Base-by-base conservation (phyloP, 169 alveolate genomes). In the Blepharisma undulans region DNA sequence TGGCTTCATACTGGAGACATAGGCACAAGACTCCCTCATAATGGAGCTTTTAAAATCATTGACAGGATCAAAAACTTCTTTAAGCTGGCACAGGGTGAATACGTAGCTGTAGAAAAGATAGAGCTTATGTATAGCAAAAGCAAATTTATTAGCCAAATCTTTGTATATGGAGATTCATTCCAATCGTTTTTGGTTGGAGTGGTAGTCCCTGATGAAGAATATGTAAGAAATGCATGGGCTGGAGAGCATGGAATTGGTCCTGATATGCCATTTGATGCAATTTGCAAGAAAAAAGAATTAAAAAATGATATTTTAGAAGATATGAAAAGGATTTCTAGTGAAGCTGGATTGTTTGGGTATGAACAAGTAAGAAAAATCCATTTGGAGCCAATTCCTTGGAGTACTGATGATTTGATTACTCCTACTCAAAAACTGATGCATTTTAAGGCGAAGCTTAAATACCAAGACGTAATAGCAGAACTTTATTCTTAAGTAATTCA, bases 31-130 rank as follows among this genome's bases (percentile, higher is more conserved):
- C 89, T 94, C 27, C 95, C 91, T 82, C 93, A 82, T 25, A 96
- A 94, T 90, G 98, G 98, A 7, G 97, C 99, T 16, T 78, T 98
- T 6, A 95, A 96, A 87, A 93, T 99, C 79, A 97, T 99, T 79
- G 99, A 99, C 93, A 96, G 99, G 74, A 98, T 97, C 84, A 98
- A 98, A 92, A 98, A 98, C 95, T 97, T 98, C n/a, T 99, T 99
- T 93, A 99, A 99, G 92, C 97, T 99, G 84, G 92, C 98, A 0
- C 99, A 98, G 94, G 99, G 99, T 1, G 99, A 99, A 92, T 99
- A 99, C 93, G 98, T 99, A 27, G 98, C 99, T 66, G 99, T 99
- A 6, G 99, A 98, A 90, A 97, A 98, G 92, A 95, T 99, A 33
- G 96, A 94, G 87, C 16, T 33, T n/a, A 91, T 36, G 76, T 92